A percentile compares a stretch with the other conserved stretches of the same genome.
These are phyloP conservation scores for Aspergillus ostianus DNA, from an alignment of 495 filamentous ascomycete species.

Conservation along the genomic window DNA sequence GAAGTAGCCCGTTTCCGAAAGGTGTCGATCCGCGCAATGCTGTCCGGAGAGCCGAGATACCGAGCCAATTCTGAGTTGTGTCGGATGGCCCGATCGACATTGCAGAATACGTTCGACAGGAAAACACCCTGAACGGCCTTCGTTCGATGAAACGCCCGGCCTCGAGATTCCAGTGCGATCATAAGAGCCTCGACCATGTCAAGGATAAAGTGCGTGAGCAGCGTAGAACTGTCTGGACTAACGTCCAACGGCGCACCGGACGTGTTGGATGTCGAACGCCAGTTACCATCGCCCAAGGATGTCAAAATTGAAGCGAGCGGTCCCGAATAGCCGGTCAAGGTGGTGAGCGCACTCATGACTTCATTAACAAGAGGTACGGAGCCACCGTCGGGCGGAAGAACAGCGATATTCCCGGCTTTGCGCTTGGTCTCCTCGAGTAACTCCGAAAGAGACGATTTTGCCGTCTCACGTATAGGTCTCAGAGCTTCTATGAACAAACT, in stretches of 20 bases:
- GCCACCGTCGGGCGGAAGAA: conserved; percentile 77
- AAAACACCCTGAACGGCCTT: conserved; percentile 84
- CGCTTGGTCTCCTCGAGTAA: conserved; percentile 84
- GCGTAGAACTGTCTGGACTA: conserved; percentile 80
- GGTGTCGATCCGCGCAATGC: conserved; percentile 63
- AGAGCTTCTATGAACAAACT: conserved; percentile 77
- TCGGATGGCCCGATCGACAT: conserved; percentile 82
- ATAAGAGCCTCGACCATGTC: conserved; percentile 85
- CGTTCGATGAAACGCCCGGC: conserved; percentile 69
- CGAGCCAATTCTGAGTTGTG: conserved; percentile 69
- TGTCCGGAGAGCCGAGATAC: conserved; percentile 64
- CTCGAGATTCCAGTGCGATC: conserved; percentile 71
- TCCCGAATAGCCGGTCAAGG: conserved; percentile 82
- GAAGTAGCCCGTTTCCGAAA: conserved; percentile 85
- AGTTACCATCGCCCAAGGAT: conserved; percentile 89
- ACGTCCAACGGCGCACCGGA: conserved; percentile 78
- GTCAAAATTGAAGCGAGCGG: conserved; percentile 87
- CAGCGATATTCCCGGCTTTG: conserved; percentile 56
- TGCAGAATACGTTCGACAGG: conserved; percentile 81
- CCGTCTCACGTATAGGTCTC: conserved; percentile 87
- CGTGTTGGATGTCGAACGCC: conserved; percentile 58
- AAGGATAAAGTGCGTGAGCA: conserved; percentile 82
- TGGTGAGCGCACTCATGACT: conserved; percentile 82
- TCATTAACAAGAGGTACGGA: conserved; percentile 75
- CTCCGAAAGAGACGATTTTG: conserved; percentile 78